Evolutionary conservation across 768 basidiomycete species (phyloP).

Genomic region (Nevesoporus exiguus): DNA sequence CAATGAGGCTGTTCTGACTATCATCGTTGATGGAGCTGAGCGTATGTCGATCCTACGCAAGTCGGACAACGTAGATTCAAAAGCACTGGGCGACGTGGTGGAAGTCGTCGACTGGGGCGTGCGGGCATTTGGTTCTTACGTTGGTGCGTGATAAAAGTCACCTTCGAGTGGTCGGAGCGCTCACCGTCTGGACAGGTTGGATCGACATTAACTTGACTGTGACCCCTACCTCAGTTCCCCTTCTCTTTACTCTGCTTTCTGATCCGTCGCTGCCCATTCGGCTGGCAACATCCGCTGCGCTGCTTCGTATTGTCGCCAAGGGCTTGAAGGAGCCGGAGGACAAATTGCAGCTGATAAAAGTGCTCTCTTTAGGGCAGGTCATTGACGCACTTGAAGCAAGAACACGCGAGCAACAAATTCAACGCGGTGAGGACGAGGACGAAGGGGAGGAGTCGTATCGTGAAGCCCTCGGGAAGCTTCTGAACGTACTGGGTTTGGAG

Average conservation of each 20-base stretch:
- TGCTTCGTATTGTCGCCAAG: slow-evolving; percentile 84
- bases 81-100: slow-evolving; percentile 53
- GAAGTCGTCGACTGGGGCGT: slow-evolving; percentile 94
- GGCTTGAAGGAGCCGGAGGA: slow-evolving; percentile 89
- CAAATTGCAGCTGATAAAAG: slow-evolving; percentile 86
- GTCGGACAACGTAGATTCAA: slow-evolving; percentile 38
- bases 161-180: neutral
- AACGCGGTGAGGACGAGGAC: slow-evolving; percentile 67
- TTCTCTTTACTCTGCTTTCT: slow-evolving; percentile 80
- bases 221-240: slow-evolving; percentile 80
- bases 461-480: slow-evolving; percentile 79
- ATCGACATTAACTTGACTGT: slow-evolving; percentile 96
- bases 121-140: slow-evolving; percentile 88
- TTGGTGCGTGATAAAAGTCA: slow-evolving; percentile 57
- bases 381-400: slow-evolving; percentile 77
- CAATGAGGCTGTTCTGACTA: slow-evolving; percentile 83
- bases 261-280: slow-evolving; percentile 78
- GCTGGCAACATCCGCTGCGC: slow-evolving; percentile 73
- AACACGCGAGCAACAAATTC: slow-evolving; percentile 62
- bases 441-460: slow-evolving; percentile 88
- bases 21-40: slow-evolving; percentile 69
- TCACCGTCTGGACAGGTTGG: slow-evolving; percentile 65
- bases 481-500: slow-evolving; percentile 81
- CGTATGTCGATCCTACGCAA: slow-evolving; percentile 53
- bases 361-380: slow-evolving; percentile 81